Evolutionary conservation across 2,329 filamentous ascomycete species (phyloP), one percentile per base, ranked within the genome.

Genomic region (Drechslera avenae): DNA sequence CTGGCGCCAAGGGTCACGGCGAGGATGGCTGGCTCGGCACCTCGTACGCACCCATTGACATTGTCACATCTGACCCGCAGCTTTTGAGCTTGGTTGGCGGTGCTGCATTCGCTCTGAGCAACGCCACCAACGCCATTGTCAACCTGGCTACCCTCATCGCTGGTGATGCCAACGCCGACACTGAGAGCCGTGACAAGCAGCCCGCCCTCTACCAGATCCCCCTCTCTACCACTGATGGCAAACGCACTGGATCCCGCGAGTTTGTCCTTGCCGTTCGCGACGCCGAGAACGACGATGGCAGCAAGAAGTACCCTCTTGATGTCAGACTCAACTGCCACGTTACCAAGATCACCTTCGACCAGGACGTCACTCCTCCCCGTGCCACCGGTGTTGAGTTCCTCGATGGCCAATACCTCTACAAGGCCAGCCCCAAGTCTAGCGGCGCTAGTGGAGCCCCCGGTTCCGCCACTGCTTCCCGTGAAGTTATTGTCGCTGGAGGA

Each of bases 301-400:
- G 73, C 33, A 79, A 79, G 63, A 79, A 73, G 55, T 85, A 84
- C 64, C 80, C 78, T 35, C 78, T 86, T 1, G 81, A 84, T 51
- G 75, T 86, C 45, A 75, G 77, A 37, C 76, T 80, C 2, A 87
- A 87, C 72, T 83, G 80, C 30, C 74, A 89, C 39, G 88, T 83
- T 54, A 86, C 87, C 44, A 86, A 86, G 68, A 73, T 91, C 68
- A 76, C 77, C 31, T 88, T 86, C 58, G 86, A 88, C 31, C 81
- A 85, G 3, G 84, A 84, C 65, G 82, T 81, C 14, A 66, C 75
- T n/a, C 80, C 81, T 42, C 78, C 80, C 56, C 86, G 64, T 23
- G 76, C 76, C 1, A 73, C 68, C 18, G 76, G 75, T 50, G 75
- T 78, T 9, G 71, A 77, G 51, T 78, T 75, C 57, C 69, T 75